phyloP scores from a whole-genome alignment of 2,329 filamentous ascomycete species.

The Sordariomycetes sp. region DNA sequence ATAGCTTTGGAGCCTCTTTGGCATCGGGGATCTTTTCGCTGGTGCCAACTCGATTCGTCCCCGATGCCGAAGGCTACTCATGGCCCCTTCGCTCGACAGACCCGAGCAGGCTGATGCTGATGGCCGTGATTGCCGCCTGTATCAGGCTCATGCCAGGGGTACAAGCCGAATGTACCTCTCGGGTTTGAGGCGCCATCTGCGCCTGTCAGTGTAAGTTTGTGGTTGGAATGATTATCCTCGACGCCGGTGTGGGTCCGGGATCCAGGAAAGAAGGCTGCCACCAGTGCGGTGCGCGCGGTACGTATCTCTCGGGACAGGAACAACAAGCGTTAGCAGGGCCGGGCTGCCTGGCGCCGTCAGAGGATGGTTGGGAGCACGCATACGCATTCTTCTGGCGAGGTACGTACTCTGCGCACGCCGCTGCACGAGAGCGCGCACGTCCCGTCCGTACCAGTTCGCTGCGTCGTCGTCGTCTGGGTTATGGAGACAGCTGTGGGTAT shows the following conservation, averaged over 20 bases:
- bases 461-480: too few relatives aligned
- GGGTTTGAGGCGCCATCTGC: too few relatives aligned
- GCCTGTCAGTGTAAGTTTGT: background rate
- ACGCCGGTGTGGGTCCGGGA: slow-evolving; percentile 2
- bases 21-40: too few relatives aligned
- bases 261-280: background rate
- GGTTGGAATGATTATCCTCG: background rate
- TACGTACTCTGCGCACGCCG: too few relatives aligned
- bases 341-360: too few relatives aligned
- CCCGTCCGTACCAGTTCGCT: background rate
- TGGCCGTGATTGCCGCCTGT: slow-evolving; percentile 2
- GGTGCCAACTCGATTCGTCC: too few relatives aligned
- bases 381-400: too few relatives aligned
- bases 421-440: too few relatives aligned
- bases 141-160: slow-evolving; percentile 1
- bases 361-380: too few relatives aligned
- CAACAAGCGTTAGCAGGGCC: too few relatives aligned
- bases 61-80: too few relatives aligned
- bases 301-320: background rate
- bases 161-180: background rate
- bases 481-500: slow-evolving; percentile 10
- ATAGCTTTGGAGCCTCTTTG: too few relatives aligned
- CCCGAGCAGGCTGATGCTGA: background rate
- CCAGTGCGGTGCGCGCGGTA: background rate
- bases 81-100: background rate